phyloP scores from a whole-genome alignment of 2,329 filamentous ascomycete genomes.

The Bipolaris sorokiniana region DNA sequence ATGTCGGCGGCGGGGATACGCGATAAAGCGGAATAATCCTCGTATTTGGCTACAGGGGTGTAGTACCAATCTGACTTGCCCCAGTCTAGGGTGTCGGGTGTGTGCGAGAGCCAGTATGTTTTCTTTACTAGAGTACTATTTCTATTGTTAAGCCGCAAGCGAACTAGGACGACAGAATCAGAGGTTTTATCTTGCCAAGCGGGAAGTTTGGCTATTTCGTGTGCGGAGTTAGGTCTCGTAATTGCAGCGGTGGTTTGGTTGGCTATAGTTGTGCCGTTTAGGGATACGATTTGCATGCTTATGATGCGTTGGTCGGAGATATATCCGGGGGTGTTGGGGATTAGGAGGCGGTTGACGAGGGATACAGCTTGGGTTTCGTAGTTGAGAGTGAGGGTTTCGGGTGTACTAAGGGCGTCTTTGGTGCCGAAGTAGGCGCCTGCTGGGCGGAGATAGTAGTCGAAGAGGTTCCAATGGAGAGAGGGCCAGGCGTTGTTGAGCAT shows the following conservation, averaged over 20 bases:
- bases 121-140: conserved; percentile 58
- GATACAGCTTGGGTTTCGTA: conserved; percentile 56
- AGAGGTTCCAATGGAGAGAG: conserved; percentile 68
- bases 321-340: conserved; percentile 18
- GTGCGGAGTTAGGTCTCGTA: conserved; percentile 55
- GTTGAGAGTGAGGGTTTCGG: conserved; percentile 64
- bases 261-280: conserved; percentile 54
- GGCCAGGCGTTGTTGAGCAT: conserved; percentile 72
- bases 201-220: conserved; percentile 29
- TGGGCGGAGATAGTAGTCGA: conserved; percentile 67
- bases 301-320: conserved; percentile 49
- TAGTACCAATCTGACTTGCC: conserved; percentile 63
- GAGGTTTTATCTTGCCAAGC: conserved; percentile 47
- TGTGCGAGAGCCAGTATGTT: conserved; percentile 63
- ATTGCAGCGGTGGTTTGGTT: conserved; percentile 31
- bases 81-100: conserved; percentile 62
- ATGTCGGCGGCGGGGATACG: conserved; percentile 15
- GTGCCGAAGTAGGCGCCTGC: conserved; percentile 66
- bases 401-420: conserved; percentile 53
- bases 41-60: conserved; percentile 62
- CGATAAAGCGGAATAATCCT: conserved; percentile 56
- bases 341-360: conserved; percentile 61
- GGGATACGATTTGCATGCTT: conserved; percentile 58
- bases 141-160: conserved; percentile 54
- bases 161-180: conserved; percentile 55